These are phyloP conservation scores for Aureobasidium sp. DNA, from an alignment of 2,329 filamentous ascomycete genomes.

Conservation along the genomic window DNA sequence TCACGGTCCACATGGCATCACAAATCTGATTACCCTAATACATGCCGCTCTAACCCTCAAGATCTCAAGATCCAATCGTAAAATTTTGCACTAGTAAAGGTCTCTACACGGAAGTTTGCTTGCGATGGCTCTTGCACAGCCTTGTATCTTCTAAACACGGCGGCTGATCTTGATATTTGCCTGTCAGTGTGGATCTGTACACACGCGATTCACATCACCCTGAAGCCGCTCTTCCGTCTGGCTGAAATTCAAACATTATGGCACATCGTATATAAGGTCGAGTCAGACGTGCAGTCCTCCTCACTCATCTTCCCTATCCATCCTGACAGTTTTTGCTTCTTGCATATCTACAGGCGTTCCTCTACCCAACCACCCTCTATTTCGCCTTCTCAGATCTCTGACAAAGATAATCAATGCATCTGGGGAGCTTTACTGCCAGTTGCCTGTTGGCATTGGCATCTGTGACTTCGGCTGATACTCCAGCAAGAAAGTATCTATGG, in stretches of 20 bases:
- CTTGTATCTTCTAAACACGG: background rate
- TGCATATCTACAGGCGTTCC: background rate
- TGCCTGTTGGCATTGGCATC: slow-evolving; percentile 14
- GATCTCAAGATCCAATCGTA: background rate
- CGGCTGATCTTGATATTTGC: background rate
- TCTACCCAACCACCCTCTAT: background rate
- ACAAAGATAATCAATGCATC: background rate
- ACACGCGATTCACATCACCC: background rate
- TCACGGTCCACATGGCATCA: background rate
- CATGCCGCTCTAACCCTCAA: background rate
- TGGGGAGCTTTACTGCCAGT: slow-evolving; percentile 1
- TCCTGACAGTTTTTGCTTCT: background rate
- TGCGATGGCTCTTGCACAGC: background rate
- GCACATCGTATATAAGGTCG: background rate
- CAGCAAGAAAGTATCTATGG: slow-evolving; percentile 13
- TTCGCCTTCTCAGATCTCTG: background rate
- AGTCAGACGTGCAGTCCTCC: background rate
- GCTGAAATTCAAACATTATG: background rate
- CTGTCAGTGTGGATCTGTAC: background rate
- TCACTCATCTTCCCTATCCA: background rate
- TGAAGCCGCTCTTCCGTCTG: background rate
- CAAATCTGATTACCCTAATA: background rate
- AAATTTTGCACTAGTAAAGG: background rate
- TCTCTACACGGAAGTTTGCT: background rate
- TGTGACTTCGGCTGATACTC: background rate